Base-by-base conservation (phyloP, 106 monocot genomes). In the Allium fistulosum region DNA sequence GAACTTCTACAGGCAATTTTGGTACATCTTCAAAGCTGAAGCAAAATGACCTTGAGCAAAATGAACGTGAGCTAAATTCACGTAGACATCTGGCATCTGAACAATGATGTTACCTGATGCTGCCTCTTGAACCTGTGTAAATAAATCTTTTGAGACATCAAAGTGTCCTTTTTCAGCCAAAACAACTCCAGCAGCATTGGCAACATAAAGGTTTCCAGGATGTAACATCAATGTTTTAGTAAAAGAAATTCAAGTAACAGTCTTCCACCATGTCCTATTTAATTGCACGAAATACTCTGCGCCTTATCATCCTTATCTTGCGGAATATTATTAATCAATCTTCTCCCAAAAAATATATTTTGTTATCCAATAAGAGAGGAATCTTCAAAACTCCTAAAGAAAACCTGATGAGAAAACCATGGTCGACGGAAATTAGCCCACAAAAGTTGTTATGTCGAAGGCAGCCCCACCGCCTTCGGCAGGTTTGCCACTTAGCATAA, bases 51-150 rank as follows among this genome's bases (percentile, higher is more conserved):
- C n/a, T n/a, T n/a, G n/a, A n/a, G n/a, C n/a, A n/a, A n/a, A n/a
- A n/a, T n/a, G 93, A n/a, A 93, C 85, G 72, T 99, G 92, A 71
- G 92, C 97, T 68, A 99, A 62, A 85, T 99, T 99, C 63, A 99
- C 74, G 92, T 92, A 92, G 11, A 99, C 97, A 74, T 99, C 97
- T 65, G 97, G 92, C 92, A 99, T 99, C 72, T 99, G 97, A 72
- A 93, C 97, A 67, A 92, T 87, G 26, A 90, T 78, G 57, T 80
- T 90, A 69, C 97, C 92, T 62, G 97, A 90, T 69, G 97, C 87
- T 62, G 97, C 97, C 80, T 99, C 97, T 83, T 99, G 97, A 37
- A 83, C 97, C 90, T 99, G 92, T 11, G 92, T 90, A 75, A 99
- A 99, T 59, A 99, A 73, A 75, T 99, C 97, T 76, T 99, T 99